These are phyloP conservation scores for Kwoniella botswanensis DNA, from an alignment of 768 basidiomycete species.

Conservation along the genomic window DNA sequence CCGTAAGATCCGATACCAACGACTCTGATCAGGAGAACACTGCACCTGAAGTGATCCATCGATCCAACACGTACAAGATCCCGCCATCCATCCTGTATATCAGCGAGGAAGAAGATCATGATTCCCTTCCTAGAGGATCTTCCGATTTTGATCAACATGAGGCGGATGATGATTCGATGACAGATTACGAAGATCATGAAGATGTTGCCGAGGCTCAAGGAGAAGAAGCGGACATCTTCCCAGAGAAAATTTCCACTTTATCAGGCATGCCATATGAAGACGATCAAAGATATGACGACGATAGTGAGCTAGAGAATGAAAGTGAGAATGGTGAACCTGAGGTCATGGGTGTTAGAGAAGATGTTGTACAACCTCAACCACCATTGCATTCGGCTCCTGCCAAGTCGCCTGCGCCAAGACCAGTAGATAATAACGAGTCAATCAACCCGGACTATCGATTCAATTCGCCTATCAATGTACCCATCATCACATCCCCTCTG, in stretches of 20 bases:
- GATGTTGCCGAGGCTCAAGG: neutral
- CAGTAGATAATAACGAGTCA: neutral
- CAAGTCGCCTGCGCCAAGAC: neutral
- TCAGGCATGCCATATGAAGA: neutral
- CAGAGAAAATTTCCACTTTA: too few relatives aligned
- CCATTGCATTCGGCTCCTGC: neutral
- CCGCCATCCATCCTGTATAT: constrained; percentile 33
- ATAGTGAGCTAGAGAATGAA: neutral
- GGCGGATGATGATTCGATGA: constrained; percentile 16
- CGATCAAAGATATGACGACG: neutral
- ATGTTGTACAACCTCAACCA: neutral
- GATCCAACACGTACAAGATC: constrained; percentile 29
- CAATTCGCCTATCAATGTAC: neutral
- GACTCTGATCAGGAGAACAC: constrained; percentile 3
- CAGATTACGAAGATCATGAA: constrained; percentile 20
- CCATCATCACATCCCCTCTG: neutral
- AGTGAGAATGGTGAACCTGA: constrained; percentile 3
- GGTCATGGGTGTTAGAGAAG: constrained; percentile 3
- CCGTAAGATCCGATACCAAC: neutral
- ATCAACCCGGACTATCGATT: neutral
- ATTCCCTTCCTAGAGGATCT: constrained; percentile 12
- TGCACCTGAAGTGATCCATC: neutral
- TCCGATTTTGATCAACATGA: neutral
- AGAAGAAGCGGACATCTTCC: neutral
- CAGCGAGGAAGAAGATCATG: constrained; percentile 29